A percentile compares a stretch with the other conserved stretches of the same genome.
phyloP scores from a whole-genome alignment of 2,329 filamentous ascomycete genomes.

The Sclerotinia spermophila region DNA sequence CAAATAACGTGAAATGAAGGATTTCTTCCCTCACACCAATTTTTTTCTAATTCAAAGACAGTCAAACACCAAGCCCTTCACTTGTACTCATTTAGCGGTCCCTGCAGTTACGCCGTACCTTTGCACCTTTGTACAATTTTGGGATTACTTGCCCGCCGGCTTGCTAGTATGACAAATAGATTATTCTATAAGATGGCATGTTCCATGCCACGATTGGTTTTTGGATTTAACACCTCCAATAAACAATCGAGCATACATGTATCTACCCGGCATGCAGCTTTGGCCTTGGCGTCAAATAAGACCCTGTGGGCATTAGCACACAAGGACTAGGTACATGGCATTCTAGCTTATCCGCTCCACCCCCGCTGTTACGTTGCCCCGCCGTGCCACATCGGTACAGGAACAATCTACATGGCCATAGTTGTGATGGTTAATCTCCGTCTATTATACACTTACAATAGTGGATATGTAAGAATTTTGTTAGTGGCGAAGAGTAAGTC shows the following conservation, averaged over 20 bases:
- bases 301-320: background rate
- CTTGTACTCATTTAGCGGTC: background rate
- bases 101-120: background rate
- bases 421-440: background rate
- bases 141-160: background rate
- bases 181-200: conserved; percentile 3
- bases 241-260: background rate
- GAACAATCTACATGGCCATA: background rate
- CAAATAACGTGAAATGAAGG: background rate
- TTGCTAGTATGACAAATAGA: conserved; percentile 9
- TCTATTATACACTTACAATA: background rate
- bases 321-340: background rate
- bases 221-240: background rate
- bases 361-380: conserved; percentile 7
- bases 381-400: conserved; percentile 1
- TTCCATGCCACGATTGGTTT: background rate
- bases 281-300: background rate
- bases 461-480: background rate
- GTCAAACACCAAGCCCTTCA: background rate
- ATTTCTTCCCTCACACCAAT: background rate
- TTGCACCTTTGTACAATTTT: background rate
- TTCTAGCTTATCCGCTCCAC: background rate
- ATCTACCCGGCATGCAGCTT: background rate
- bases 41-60: background rate
- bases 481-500: background rate